These are phyloP conservation scores for Lagenidium giganteum DNA, from an alignment of 352 stramenopile species.

Conservation along the genomic window DNA sequence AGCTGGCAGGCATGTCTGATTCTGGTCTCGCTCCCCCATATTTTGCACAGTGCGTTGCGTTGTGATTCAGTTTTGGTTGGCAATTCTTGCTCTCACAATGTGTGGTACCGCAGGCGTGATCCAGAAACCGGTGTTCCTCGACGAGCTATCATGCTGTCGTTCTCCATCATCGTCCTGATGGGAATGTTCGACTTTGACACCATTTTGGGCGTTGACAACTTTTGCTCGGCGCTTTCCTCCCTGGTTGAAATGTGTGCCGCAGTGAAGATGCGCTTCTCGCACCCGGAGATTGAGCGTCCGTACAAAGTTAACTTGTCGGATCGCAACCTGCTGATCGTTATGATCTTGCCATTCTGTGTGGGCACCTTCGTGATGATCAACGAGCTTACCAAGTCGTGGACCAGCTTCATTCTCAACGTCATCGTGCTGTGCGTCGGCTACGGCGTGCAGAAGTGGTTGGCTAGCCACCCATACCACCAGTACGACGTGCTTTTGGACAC, in stretches of 20 bases:
- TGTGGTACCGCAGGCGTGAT: conserved; percentile 28
- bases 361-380: conserved; percentile 61
- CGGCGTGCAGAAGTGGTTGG: conserved; percentile 56
- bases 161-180: conserved; percentile 84
- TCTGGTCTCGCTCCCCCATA: conserved; percentile 72
- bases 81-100: too few species aligned
- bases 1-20: conserved; percentile 77
- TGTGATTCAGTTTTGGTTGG: too few species aligned
- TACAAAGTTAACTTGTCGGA: conserved; percentile 75
- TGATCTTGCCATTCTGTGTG: conserved; percentile 49
- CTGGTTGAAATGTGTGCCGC: conserved; percentile 91
- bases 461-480: conserved; percentile 57
- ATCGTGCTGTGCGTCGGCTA: conserved; percentile 42
- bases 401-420: conserved; percentile 48
- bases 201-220: conserved; percentile 91
- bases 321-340: conserved; percentile 32
- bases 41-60: conserved; percentile 55
- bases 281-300: conserved; percentile 64
- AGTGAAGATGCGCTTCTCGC: conserved; percentile 81
- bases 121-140: conserved; percentile 48
- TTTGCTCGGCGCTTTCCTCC: conserved; percentile 87
- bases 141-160: conserved; percentile 80
- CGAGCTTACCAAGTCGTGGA: conserved; percentile 53
- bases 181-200: conserved; percentile 85
- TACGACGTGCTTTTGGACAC: conserved; percentile 42